These are phyloP conservation scores for Pythium insidiosum DNA, from an alignment of 352 stramenopile species.

Conservation along the genomic window DNA sequence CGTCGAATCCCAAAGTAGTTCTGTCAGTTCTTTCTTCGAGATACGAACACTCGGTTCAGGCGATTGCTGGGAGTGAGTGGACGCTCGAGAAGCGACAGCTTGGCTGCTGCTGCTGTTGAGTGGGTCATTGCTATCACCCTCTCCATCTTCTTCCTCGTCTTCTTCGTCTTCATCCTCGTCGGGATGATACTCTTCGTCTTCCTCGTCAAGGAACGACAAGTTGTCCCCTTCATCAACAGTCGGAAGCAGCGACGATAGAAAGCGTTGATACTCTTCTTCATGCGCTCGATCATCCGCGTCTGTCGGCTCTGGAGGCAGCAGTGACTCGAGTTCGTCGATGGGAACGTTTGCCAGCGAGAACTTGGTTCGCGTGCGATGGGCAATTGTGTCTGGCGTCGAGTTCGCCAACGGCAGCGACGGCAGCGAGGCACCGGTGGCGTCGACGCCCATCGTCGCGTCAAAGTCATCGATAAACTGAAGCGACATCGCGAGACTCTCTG, in stretches of 20 bases:
- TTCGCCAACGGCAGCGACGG: not conserved
- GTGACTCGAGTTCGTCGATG: constrained; percentile 63
- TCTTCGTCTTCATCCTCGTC: constrained; percentile 70
- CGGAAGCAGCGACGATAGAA: constrained; percentile 69
- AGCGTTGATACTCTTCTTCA: constrained; percentile 74
- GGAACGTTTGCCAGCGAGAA: constrained; percentile 68
- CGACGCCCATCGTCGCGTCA: too few relatives aligned
- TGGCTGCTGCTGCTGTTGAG: too few relatives aligned
- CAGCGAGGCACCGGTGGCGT: not conserved
- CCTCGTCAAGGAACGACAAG: constrained; percentile 77
- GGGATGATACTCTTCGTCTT: constrained; percentile 75
- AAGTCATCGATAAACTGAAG: too few relatives aligned
- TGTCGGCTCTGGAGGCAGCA: constrained; percentile 21
- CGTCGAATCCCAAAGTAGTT: constrained; percentile 77
- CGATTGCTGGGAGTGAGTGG: not conserved
- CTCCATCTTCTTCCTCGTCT: constrained; percentile 38
- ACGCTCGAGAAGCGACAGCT: too few relatives aligned
- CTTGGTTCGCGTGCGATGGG: constrained; percentile 60
- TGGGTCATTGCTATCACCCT: constrained; percentile 4
- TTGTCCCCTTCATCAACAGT: constrained; percentile 43
- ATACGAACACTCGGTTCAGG: constrained; percentile 19
- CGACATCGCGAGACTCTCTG: too few relatives aligned
- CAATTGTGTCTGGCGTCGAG: constrained; percentile 76
- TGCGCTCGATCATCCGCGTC: constrained; percentile 27
- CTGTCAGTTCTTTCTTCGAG: constrained; percentile 77